These are phyloP conservation scores for Penicillium argentinense DNA, from an alignment of 495 filamentous ascomycete genomes.

Conservation along the genomic window DNA sequence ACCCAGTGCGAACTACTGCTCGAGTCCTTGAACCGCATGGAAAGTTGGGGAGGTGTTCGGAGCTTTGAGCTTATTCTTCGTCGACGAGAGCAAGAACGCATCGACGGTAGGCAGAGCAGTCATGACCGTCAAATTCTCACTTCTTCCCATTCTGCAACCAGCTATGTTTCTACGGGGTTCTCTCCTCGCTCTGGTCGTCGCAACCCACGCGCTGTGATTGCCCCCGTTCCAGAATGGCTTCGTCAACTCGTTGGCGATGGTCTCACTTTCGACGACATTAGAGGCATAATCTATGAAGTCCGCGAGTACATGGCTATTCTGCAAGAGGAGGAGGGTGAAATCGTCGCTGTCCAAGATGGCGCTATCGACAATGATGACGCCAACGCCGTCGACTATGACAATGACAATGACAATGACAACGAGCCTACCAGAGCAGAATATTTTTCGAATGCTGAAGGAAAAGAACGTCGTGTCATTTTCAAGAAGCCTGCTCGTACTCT, in stretches of 20 bases:
- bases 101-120: conserved; percentile 25
- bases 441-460: no score
- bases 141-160: neutral
- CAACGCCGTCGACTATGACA: no score
- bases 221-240: conserved; percentile 39
- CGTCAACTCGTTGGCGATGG: conserved; percentile 18
- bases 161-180: neutral
- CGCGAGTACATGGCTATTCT: conserved; percentile 15
- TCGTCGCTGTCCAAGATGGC: neutral
- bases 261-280: conserved; percentile 35
- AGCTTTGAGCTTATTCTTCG: conserved; percentile 32
- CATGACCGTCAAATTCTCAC: neutral
- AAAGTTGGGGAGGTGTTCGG: conserved; percentile 56
- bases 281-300: conserved; percentile 23
- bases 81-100: conserved; percentile 19
- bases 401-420: no score
- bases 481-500: neutral
- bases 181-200: conserved; percentile 7
- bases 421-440: no score
- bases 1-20: conserved; percentile 60
- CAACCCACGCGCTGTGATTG: conserved; percentile 21
- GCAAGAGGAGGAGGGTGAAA: conserved; percentile 2
- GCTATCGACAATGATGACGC: no score
- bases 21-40: conserved; percentile 56
- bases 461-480: neutral